These are phyloP conservation scores for Thermothielavioides terrestris DNA, from an alignment of 495 filamentous ascomycete species.

Conservation along the genomic window DNA sequence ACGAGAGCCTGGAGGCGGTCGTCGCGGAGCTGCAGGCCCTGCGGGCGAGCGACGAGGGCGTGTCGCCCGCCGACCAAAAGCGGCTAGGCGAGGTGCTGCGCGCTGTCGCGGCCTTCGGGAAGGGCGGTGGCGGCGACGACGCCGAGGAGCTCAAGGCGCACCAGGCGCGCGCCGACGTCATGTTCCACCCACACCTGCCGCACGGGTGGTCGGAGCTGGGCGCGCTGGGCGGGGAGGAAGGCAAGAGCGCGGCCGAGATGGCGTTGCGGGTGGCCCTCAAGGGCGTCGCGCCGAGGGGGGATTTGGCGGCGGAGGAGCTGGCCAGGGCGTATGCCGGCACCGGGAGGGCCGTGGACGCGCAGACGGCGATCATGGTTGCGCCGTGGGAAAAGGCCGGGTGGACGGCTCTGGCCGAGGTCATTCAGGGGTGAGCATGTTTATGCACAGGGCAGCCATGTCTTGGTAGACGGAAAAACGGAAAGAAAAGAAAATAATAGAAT, in stretches of 20 bases:
- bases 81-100: conserved; percentile 40
- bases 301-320: conserved; percentile 58
- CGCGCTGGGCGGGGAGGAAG: conserved; percentile 34
- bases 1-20: conserved; percentile 71
- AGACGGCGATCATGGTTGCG: conserved; percentile 68
- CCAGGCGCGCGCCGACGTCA: conserved; percentile 61
- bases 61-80: conserved; percentile 36
- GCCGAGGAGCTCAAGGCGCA: conserved; percentile 29
- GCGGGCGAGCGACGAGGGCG: conserved; percentile 48
- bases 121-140: conserved; percentile 20
- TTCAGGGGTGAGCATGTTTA: conserved; percentile 6
- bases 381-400: conserved; percentile 69
- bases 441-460: background rate
- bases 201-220: conserved; percentile 73
- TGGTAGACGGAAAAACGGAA: background rate
- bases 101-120: conserved; percentile 31
- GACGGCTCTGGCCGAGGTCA: conserved; percentile 35
- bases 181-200: conserved; percentile 66
- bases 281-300: conserved; percentile 59
- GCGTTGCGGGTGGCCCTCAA: conserved; percentile 68
- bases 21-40: conserved; percentile 64
- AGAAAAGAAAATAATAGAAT: background rate
- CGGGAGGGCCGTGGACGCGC: conserved; percentile 59
- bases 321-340: conserved; percentile 70
- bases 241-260: conserved; percentile 61